Evolutionary conservation across 108 stramenopile genomes (phyloP).

Genomic region (Bacterosira constricta): DNA sequence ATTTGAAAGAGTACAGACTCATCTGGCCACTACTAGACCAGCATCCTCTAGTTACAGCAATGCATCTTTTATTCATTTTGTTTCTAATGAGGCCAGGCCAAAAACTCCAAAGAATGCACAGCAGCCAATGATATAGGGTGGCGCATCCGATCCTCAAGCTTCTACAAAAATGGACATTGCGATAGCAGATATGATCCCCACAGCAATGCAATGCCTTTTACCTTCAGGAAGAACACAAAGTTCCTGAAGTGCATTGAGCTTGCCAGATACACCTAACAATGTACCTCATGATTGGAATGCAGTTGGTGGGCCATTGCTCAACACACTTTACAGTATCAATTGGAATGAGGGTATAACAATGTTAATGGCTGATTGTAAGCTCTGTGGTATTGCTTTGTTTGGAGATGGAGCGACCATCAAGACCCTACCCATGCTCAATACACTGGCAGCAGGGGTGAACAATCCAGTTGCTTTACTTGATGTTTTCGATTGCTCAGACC

Average conservation of each 20-base stretch:
- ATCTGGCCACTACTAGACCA: no score
- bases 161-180: no score
- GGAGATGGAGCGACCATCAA: conserved; percentile 35
- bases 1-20: no score
- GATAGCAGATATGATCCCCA: not conserved
- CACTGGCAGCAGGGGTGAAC: not conserved
- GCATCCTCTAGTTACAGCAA: no score
- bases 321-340: not conserved
- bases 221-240: not conserved
- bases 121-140: no score
- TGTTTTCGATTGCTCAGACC: conserved; percentile 26
- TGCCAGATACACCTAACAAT: not conserved
- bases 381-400: conserved; percentile 9
- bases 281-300: not conserved
- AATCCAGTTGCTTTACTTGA: conserved; percentile 6
- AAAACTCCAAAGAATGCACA: no score
- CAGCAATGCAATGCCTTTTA: not conserved
- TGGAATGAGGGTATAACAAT: not conserved
- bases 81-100: no score
- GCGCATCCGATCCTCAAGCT: no score
- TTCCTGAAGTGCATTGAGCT: not conserved
- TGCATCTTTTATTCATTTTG: no score
- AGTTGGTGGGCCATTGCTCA: not conserved
- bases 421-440: conserved; percentile 9
- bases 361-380: not conserved